These are phyloP conservation scores for Stachybotrys echinatus DNA, from an alignment of 2,329 filamentous ascomycete genomes.

Conservation along the genomic window DNA sequence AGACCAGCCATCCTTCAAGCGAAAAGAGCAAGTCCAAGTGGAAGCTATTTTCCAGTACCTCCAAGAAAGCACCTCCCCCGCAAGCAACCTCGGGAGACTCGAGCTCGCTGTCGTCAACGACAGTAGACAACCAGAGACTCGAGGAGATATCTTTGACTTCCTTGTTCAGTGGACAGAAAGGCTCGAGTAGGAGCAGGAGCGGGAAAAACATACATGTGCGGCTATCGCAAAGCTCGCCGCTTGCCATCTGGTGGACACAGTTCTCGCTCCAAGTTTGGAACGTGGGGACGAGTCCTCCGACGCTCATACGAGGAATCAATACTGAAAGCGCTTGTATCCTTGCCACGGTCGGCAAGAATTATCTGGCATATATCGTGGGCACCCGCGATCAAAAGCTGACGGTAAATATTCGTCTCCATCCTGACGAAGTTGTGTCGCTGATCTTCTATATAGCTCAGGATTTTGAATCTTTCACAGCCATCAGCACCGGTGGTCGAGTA, in stretches of 20 bases:
- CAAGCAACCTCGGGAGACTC: conserved; percentile 23
- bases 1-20: background rate
- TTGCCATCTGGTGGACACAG: conserved; percentile 32
- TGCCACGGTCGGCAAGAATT: conserved; percentile 27
- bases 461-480: conserved; percentile 28
- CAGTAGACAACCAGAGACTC: conserved; percentile 24
- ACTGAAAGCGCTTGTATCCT: conserved; percentile 32
- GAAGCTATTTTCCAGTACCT: conserved; percentile 17
- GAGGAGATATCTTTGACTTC: conserved; percentile 30
- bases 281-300: conserved; percentile 27
- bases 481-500: conserved; percentile 27
- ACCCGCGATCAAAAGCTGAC: conserved; percentile 34
- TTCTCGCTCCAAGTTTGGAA: conserved; percentile 32
- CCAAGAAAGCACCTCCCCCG: conserved; percentile 19
- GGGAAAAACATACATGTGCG: conserved; percentile 26
- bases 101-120: conserved; percentile 28
- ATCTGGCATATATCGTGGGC: conserved; percentile 33
- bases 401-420: conserved; percentile 14
- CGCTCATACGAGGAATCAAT: conserved; percentile 22
- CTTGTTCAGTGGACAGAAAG: conserved; percentile 19
- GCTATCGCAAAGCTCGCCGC: conserved; percentile 30
- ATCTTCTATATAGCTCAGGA: conserved; percentile 22
- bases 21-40: conserved; percentile 23
- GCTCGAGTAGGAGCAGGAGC: conserved; percentile 19
- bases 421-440: background rate